Base-by-base conservation (phyloP, 1,284 basidiomycete genomes). In the Calocybe gambosa region DNA sequence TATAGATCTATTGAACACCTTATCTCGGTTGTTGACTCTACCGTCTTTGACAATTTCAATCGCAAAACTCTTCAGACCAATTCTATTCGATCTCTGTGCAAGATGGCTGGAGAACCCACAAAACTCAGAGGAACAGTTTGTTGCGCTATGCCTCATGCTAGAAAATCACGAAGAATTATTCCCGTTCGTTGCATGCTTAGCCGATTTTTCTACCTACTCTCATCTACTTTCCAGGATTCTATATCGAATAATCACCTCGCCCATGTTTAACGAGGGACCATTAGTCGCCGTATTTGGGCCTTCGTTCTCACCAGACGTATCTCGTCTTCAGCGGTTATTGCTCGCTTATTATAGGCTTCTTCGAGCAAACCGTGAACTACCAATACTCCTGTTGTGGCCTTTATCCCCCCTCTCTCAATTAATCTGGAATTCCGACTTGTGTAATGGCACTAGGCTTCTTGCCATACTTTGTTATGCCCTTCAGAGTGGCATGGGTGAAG, bases 281-380 rank as follows among this genome's bases (percentile, higher is more conserved):
- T 59, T 90, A 5, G 57, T 64, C 4, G 73, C 72, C 52, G 55
- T 79, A 5, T 54, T 61, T 31, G 50, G 57, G 8, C 47, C 56
- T 8, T 42, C 66, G 10, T 47, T 66, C 9, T 51, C 59, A 3
- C 48, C 77, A 38, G 70, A 78, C 28, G 49, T 62, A 1, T 56
- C 58, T 9, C 69, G 72, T 13, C 64, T 90, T 3, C 88, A 93
- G 31, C 68, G 71, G 20, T 63, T 87, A 0, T 75, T 95, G 12
- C 72, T 94, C 35, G 78, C 86, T 1, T 89, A 92, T 59, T 88
- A 87, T 58, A 84, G 92, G 31, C 74, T 94, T 34, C 70, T 93
- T 10, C 73, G 75, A 54, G 80, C 80, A 36, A 90, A 90, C 59
- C 79, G 82, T 10, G 66, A 77, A 46, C 71, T 93, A 8, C 82